Percentiles rank a stretch among this genome's conserved stretches.
Evolutionary conservation across 352 stramenopile genomes (phyloP).

Genomic region (Peronospora farinosa): DNA sequence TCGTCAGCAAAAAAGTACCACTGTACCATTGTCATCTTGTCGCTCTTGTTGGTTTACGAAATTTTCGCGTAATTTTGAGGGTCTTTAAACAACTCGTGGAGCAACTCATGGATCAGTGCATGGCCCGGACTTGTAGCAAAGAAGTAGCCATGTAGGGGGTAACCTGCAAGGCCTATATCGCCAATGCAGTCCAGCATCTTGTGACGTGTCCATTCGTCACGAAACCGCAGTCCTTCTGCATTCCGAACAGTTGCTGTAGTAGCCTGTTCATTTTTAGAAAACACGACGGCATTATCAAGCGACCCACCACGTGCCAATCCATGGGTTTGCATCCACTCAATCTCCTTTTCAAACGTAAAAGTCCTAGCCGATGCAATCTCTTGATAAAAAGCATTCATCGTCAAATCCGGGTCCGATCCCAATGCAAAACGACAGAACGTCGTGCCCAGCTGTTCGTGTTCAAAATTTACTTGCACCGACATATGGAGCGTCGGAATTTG

Average conservation of each 20-base stretch:
- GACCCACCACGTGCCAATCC: conserved; percentile 51
- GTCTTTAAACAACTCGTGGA: conserved; percentile 45
- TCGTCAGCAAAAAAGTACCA: conserved; percentile 8
- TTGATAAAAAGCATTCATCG: conserved; percentile 24
- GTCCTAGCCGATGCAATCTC: conserved; percentile 50
- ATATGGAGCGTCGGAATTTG: conserved; percentile 38
- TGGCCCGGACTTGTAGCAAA: conserved; percentile 62
- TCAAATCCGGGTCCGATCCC: conserved; percentile 26
- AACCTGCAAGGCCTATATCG: conserved; percentile 47
- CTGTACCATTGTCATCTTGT: background rate
- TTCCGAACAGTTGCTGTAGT: conserved; percentile 32
- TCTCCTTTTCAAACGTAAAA: conserved; percentile 72
- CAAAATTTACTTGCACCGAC: conserved; percentile 66
- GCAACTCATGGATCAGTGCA: conserved; percentile 52
- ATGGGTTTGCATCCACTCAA: conserved; percentile 48
- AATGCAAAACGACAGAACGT: conserved; percentile 38
- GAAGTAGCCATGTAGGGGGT: conserved; percentile 61
- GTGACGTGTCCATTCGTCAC: conserved; percentile 63
- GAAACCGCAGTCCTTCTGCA: conserved; percentile 42
- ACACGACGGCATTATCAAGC: conserved; percentile 64
- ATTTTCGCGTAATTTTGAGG: conserved; percentile 39
- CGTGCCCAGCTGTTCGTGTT: conserved; percentile 46
- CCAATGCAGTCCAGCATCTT: conserved; percentile 73
- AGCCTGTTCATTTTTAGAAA: conserved; percentile 16
- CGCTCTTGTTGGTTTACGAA: conserved; percentile 7